phyloP scores from a whole-genome alignment of 1,284 basidiomycete species.

The Leccinum variabile region DNA sequence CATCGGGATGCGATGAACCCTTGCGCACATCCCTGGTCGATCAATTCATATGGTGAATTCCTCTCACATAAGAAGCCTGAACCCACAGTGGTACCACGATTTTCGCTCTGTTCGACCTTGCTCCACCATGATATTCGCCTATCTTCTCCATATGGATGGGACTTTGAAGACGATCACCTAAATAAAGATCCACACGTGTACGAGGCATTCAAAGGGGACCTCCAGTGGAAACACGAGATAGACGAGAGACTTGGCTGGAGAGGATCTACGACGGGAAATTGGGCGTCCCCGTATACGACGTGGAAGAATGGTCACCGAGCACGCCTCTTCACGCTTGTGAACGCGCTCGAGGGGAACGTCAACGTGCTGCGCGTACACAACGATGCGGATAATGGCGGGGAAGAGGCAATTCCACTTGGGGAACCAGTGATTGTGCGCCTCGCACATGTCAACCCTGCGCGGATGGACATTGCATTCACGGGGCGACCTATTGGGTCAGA shows the following conservation, averaged over 20 bases:
- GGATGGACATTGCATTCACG: conserved; percentile 61
- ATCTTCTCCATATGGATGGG: no score
- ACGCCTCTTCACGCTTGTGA: conserved; percentile 40
- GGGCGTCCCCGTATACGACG: conserved; percentile 40
- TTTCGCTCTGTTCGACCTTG: no score
- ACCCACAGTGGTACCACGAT: no score
- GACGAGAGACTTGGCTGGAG: conserved; percentile 63
- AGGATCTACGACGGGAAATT: conserved; percentile 66
- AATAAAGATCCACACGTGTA: neutral
- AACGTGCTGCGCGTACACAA: conserved; percentile 22
- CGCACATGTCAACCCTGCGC: conserved; percentile 45
- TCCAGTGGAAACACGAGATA: conserved; percentile 54
- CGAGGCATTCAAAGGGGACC: conserved; percentile 43
- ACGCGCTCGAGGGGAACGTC: conserved; percentile 34
- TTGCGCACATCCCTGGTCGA: conserved; percentile 51
- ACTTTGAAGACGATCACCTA: no score
- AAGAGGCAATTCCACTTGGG: conserved; percentile 42
- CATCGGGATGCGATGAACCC: conserved; percentile 61
- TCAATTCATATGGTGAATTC: conserved; percentile 57
- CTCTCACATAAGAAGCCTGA: conserved; percentile 39
- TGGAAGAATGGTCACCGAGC: conserved; percentile 55
- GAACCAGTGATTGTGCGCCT: conserved; percentile 38
- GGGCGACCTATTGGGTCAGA: conserved; percentile 44
- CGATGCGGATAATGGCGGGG: neutral
- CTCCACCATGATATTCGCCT: no score